A percentile compares a stretch with the other conserved stretches of the same genome.
Evolutionary conservation across 352 stramenopile species (phyloP).

Genomic region (Phytophthora pluvialis): DNA sequence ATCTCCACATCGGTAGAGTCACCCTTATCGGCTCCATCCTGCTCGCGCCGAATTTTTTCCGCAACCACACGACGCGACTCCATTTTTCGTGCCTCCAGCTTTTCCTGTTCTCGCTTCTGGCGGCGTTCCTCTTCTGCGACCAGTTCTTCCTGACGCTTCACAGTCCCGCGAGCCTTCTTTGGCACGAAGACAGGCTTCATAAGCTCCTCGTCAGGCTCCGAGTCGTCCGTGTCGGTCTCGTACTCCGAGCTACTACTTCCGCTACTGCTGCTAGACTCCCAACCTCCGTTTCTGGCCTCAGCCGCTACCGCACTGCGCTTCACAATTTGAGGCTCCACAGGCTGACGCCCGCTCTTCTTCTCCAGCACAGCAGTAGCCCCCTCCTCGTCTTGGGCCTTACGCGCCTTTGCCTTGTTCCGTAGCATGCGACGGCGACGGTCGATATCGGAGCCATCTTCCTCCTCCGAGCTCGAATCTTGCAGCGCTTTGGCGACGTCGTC

Average conservation of each 20-base stretch:
- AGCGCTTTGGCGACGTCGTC: constrained; percentile 58
- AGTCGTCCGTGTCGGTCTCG: constrained; percentile 85
- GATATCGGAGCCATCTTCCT: constrained; percentile 73
- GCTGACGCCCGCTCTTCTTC: constrained; percentile 22
- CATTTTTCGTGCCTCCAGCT: constrained; percentile 65
- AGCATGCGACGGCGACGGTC: constrained; percentile 65
- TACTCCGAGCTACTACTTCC: constrained; percentile 71
- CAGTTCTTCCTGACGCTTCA: constrained; percentile 82
- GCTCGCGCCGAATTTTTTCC: constrained; percentile 75
- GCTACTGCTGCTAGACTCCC: constrained; percentile 50
- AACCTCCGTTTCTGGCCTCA: constrained; percentile 25
- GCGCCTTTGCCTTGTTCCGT: constrained; percentile 54
- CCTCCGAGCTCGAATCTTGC: constrained; percentile 79
- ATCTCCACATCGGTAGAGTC: constrained; percentile 85
- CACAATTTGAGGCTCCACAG: constrained; percentile 46
- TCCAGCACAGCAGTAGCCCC: constrained; percentile 8
- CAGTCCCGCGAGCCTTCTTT: constrained; percentile 87
- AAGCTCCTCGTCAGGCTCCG: constrained; percentile 69
- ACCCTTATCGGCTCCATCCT: constrained; percentile 48
- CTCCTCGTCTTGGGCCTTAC: constrained; percentile 20
- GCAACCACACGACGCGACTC: constrained; percentile 80
- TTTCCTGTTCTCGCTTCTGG: constrained; percentile 59
- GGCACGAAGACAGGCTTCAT: constrained; percentile 94
- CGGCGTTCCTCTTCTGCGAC: constrained; percentile 75
- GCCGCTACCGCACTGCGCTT: constrained; percentile 25